Percentiles rank a stretch among this genome's conserved stretches.
Conservation (phyloP, 768 basidiomycete genomes). For the Phlegmacium glaucopus region DNA sequence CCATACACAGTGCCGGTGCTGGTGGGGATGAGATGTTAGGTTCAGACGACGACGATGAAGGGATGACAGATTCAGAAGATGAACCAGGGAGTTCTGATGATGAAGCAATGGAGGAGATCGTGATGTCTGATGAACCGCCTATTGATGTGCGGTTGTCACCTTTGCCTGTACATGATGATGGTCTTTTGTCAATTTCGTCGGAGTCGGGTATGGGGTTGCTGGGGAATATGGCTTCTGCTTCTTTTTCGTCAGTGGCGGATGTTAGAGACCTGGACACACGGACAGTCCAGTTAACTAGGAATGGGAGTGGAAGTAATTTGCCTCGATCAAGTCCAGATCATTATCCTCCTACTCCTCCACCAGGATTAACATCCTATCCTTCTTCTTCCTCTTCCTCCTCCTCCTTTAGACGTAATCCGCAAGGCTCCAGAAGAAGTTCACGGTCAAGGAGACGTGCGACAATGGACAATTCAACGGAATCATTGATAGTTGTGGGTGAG, state of each 20-base stretch:
- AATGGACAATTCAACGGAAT: conserved; percentile 30
- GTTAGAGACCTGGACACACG: conserved; percentile 11
- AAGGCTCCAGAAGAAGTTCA: conserved; percentile 53
- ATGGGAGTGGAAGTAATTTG: too few relatives aligned
- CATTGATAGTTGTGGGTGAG: conserved; percentile 64
- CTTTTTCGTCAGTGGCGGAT: conserved; percentile 21
- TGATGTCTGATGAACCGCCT: conserved; percentile 62
- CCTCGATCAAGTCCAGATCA: too few relatives aligned
- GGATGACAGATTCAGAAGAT: conserved; percentile 65
- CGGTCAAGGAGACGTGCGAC: conserved; percentile 46
- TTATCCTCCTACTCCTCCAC: too few relatives aligned
- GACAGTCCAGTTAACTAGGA: not conserved
- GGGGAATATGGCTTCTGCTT: conserved; percentile 3
- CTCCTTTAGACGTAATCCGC: not conserved
- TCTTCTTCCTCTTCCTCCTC: too few relatives aligned
- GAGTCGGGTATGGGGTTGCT: too few relatives aligned
- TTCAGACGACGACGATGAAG: conserved; percentile 69
- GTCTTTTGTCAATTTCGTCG: conserved; percentile 27
- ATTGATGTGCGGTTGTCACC: conserved; percentile 16
- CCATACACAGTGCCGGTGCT: conserved; percentile 53
- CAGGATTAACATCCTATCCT: too few relatives aligned
- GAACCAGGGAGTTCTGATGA: conserved; percentile 76
- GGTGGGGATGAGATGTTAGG: conserved; percentile 30
- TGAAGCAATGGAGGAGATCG: conserved; percentile 80
- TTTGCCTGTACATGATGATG: conserved; percentile 29